Evolutionary conservation across 176 grass and related monocot species (phyloP).

Genomic region (Ananas comosus): DNA sequence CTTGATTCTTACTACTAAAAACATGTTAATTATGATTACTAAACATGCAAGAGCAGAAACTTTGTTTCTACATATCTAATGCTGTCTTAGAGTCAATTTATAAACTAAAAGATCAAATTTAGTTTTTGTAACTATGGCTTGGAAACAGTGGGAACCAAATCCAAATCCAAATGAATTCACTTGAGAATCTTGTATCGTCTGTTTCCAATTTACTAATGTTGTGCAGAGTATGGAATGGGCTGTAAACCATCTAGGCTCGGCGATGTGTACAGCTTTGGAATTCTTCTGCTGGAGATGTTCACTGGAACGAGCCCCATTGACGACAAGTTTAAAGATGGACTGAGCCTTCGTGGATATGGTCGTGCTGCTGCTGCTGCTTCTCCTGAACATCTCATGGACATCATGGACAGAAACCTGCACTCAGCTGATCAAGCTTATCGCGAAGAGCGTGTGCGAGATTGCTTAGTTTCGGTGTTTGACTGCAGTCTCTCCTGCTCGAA

Average conservation of each 20-base stretch:
- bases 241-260: neutral
- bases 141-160: no score
- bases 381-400: neutral
- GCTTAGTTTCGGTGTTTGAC: no score
- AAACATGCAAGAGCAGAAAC: no score
- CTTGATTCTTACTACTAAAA: no score
- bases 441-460: no score
- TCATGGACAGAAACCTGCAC: neutral
- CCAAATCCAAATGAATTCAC: neutral
- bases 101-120: no score
- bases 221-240: neutral
- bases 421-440: no score
- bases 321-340: neutral
- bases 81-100: no score
- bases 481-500: no score
- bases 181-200: neutral
- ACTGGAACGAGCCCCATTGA: slow-evolving; percentile 10
- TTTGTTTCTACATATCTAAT: no score
- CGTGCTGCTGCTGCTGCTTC: slow-evolving; percentile 9
- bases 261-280: slow-evolving; percentile 2
- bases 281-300: neutral
- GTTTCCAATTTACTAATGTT: neutral
- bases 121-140: no score
- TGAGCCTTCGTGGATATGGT: slow-evolving; percentile 8
- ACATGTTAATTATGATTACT: no score